Conservation (phyloP, 2,329 filamentous ascomycete genomes). For the Ceratocystis destructans region DNA sequence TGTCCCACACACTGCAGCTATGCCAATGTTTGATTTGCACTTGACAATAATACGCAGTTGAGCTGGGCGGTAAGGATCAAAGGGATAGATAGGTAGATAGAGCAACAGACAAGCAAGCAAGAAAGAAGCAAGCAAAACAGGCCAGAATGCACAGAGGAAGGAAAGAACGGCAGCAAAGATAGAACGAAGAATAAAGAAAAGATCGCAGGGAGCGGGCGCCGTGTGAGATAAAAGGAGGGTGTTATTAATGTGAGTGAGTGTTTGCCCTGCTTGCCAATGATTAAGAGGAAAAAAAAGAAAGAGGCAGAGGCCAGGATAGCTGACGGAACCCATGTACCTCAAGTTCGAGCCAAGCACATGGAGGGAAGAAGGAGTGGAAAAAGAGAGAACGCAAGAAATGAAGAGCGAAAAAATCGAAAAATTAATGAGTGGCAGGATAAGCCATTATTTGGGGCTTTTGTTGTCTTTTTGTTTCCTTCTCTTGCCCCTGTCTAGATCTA, state of each 20-base stretch:
- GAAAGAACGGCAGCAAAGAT: neutral
- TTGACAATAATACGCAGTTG: neutral
- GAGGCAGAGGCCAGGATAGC: constrained; percentile 2
- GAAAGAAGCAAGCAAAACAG: neutral
- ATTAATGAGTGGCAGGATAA: neutral
- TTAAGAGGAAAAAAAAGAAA: neutral
- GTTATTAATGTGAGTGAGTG: neutral
- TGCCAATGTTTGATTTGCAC: neutral
- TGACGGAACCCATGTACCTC: neutral
- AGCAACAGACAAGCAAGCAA: neutral
- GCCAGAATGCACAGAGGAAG: neutral
- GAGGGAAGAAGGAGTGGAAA: neutral
- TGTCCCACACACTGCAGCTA: neutral
- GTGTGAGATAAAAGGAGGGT: constrained; percentile 4
- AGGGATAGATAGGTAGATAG: neutral
- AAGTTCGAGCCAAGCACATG: neutral
- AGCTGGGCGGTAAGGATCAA: neutral
- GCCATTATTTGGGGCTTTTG: neutral
- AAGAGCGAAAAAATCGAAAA: neutral
- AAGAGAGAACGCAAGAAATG: neutral
- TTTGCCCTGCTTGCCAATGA: neutral
- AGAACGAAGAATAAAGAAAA: neutral
- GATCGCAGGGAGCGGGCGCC: neutral
- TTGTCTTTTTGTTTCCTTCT: neutral
- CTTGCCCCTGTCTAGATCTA: neutral